Evolutionary conservation across 108 stramenopile genomes (phyloP).

Genomic region (Fragilariopsis cylindrus): DNA sequence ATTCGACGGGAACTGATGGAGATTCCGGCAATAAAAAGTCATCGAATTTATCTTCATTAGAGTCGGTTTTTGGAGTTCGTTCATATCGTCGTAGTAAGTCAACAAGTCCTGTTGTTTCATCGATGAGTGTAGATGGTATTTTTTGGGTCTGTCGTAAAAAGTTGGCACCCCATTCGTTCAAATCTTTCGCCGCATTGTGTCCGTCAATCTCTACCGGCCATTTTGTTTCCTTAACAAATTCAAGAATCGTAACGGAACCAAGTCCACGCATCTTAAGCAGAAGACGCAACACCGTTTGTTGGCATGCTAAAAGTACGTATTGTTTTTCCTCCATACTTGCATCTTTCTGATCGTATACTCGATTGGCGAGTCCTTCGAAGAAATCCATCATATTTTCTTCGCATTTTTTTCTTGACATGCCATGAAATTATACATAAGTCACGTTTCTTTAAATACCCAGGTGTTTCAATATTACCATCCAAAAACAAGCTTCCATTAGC

Average conservation of each 20-base stretch:
- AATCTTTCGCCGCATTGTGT: constrained; percentile 1
- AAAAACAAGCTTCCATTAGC: constrained; percentile 19
- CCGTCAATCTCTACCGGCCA: constrained; percentile 25
- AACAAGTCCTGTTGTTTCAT: constrained; percentile 15
- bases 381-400: constrained; percentile 20
- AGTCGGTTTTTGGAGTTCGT: not conserved
- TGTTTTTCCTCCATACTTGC: constrained; percentile 30
- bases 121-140: constrained; percentile 19
- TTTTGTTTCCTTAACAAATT: constrained; percentile 23
- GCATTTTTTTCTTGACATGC: constrained; percentile 15
- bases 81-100: not conserved
- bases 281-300: constrained; percentile 39
- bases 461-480: constrained; percentile 17
- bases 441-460: constrained; percentile 19
- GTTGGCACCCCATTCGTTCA: constrained; percentile 19
- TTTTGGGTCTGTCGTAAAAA: constrained; percentile 19
- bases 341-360: constrained; percentile 12
- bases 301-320: constrained; percentile 37
- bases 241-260: constrained; percentile 11
- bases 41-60: not conserved
- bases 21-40: not conserved
- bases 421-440: constrained; percentile 29
- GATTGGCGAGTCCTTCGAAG: constrained; percentile 17
- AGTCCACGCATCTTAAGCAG: constrained; percentile 26
- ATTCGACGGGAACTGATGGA: not conserved